These are phyloP conservation scores for Zoysia matrella DNA, from an alignment of 202 grass and related monocot genomes.

Conservation along the genomic window DNA sequence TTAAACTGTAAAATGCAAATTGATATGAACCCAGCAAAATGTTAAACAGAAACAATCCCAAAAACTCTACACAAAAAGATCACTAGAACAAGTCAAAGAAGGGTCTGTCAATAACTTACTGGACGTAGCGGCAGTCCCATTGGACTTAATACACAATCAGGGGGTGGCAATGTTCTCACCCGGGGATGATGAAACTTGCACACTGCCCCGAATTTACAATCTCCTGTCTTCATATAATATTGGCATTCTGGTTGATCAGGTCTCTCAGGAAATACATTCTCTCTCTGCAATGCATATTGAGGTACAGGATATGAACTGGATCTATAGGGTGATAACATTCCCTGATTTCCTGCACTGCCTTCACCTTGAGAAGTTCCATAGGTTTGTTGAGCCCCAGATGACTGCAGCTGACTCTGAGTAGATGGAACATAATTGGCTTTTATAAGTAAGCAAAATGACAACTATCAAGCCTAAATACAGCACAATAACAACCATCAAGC, in stretches of 20 bases:
- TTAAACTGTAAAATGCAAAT: no score
- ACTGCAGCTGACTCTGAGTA: slow-evolving; percentile 64
- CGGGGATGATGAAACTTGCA: slow-evolving; percentile 98
- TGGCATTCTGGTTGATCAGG: slow-evolving; percentile 56
- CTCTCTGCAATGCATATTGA: slow-evolving; percentile 74
- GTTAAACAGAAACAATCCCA: background rate
- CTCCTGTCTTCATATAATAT: slow-evolving; percentile 99
- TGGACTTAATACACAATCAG: slow-evolving; percentile 85
- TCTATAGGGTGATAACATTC: slow-evolving; percentile 61
- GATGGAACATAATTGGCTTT: slow-evolving; percentile 67
- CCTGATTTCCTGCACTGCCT: slow-evolving; percentile 61
- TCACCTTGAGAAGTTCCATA: slow-evolving; percentile 80
- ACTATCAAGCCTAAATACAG: no score
- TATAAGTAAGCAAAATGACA: slow-evolving; percentile 24
- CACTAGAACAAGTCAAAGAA: background rate
- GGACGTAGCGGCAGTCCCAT: slow-evolving; percentile 91
- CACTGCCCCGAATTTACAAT: slow-evolving; percentile 94
- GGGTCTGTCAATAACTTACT: slow-evolving; percentile 50
- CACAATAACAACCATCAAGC: slow-evolving; percentile 29
- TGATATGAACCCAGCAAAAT: no score
- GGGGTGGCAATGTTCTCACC: slow-evolving; percentile 70
- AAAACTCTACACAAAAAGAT: background rate
- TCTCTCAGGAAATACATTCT: slow-evolving; percentile 31
- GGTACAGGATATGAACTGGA: slow-evolving; percentile 62
- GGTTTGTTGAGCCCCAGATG: slow-evolving; percentile 59